phyloP scores from a whole-genome alignment of 495 filamentous ascomycete species.

The Lasiosphaeriaceae sp. region DNA sequence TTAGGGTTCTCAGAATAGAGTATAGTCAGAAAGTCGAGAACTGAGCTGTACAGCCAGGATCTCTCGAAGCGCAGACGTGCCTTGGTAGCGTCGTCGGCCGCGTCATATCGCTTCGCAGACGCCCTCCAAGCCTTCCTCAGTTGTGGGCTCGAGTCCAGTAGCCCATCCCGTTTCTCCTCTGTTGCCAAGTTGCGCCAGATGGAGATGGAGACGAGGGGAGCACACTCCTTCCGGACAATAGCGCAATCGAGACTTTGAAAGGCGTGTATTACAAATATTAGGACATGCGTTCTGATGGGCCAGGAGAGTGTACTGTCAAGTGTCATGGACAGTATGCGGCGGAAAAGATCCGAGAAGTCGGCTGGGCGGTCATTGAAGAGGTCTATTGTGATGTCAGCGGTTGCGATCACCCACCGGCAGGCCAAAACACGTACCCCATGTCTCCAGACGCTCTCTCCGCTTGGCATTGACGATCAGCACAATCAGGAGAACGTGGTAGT shows the following conservation, averaged over 20 bases:
- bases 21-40: constrained; percentile 75
- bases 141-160: constrained; percentile 63
- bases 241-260: constrained; percentile 92
- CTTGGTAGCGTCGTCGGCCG: constrained; percentile 74
- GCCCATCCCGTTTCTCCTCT: constrained; percentile 58
- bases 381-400: constrained; percentile 40
- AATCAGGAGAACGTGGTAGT: constrained; percentile 84
- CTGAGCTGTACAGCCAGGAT: constrained; percentile 85
- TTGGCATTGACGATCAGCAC: constrained; percentile 84
- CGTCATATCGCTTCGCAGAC: constrained; percentile 78
- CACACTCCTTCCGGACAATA: constrained; percentile 91
- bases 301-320: constrained; percentile 72
- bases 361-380: constrained; percentile 70
- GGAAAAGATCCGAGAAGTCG: constrained; percentile 88
- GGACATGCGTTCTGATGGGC: constrained; percentile 68
- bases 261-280: constrained; percentile 83
- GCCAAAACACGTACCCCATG: constrained; percentile 55
- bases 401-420: neutral
- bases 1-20: constrained; percentile 57
- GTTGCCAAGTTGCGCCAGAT: constrained; percentile 91
- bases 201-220: constrained; percentile 87
- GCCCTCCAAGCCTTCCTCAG: constrained; percentile 90
- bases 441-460: constrained; percentile 76
- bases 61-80: constrained; percentile 85
- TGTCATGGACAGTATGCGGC: constrained; percentile 83